Conservation (phyloP, 1,139 yeast genomes). For the Hansenula anomala region DNA sequence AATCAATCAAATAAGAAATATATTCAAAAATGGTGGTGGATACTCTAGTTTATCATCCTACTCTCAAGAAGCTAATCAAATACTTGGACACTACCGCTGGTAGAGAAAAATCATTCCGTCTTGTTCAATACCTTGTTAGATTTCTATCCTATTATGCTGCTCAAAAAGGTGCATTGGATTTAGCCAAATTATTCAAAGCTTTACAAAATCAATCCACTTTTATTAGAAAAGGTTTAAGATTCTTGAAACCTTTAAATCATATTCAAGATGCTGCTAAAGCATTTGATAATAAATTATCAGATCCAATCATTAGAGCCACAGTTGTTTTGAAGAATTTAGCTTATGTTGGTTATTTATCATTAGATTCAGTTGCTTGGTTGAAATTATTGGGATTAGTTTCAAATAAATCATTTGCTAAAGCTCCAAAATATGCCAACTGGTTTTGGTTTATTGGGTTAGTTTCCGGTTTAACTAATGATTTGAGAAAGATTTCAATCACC, state of each 20-base stretch:
- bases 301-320: slow-evolving; percentile 53
- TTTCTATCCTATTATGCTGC: slow-evolving; percentile 62
- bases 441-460: slow-evolving; percentile 77
- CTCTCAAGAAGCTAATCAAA: slow-evolving; percentile 55
- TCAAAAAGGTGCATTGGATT: slow-evolving; percentile 52
- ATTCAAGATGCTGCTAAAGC: slow-evolving; percentile 66
- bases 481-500: slow-evolving; percentile 40
- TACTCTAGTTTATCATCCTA: slow-evolving; percentile 69
- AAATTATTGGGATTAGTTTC: slow-evolving; percentile 39
- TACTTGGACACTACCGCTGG: slow-evolving; percentile 68
- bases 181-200: slow-evolving; percentile 45
- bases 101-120: slow-evolving; percentile 75
- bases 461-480: slow-evolving; percentile 56
- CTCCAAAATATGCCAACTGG: slow-evolving; percentile 43
- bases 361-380: slow-evolving; percentile 72
- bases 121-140: slow-evolving; percentile 77
- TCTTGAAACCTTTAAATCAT: slow-evolving; percentile 78
- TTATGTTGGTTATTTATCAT: slow-evolving; percentile 66
- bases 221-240: slow-evolving; percentile 80
- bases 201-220: slow-evolving; percentile 59
- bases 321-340: slow-evolving; percentile 66
- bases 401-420: slow-evolving; percentile 29
- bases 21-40: slow-evolving; percentile 53
- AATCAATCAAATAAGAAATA: too few species aligned
- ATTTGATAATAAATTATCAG: slow-evolving; percentile 67